Conservation (phyloP, 768 basidiomycete genomes). For the Boletus rubescentipes region DNA sequence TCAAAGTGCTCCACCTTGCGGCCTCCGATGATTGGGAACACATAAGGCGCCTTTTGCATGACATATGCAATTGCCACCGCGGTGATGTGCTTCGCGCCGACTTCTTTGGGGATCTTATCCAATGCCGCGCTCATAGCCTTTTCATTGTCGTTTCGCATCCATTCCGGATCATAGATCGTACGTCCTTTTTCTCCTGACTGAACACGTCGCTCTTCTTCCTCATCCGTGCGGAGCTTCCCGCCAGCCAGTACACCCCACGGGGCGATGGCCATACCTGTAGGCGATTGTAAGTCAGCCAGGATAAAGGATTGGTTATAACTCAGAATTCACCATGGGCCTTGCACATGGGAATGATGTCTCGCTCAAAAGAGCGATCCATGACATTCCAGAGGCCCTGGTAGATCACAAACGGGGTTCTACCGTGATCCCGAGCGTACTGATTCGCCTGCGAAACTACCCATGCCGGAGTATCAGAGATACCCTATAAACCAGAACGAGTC, state of each 20-base stretch:
- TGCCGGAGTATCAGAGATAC: conserved; percentile 46
- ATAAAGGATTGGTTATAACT: neutral
- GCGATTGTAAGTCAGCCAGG: neutral
- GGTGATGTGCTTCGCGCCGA: conserved; percentile 36
- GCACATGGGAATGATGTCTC: conserved; percentile 48
- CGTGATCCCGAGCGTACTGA: conserved; percentile 49
- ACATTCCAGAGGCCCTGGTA: conserved; percentile 52
- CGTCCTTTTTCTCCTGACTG: conserved; percentile 42
- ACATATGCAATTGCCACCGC: conserved; percentile 45
- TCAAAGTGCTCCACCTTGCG: conserved; percentile 44
- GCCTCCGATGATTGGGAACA: conserved; percentile 44
- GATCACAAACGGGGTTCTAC: conserved; percentile 49
- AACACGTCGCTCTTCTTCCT: conserved; percentile 28
- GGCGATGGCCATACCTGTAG: conserved; percentile 31
- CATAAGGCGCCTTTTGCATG: conserved; percentile 45
- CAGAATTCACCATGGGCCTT: conserved; percentile 31
- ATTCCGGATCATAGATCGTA: conserved; percentile 16
- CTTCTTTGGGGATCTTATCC: conserved; percentile 39
- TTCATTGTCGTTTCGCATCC: conserved; percentile 38
- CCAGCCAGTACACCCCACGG: conserved; percentile 37
- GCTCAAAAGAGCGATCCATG: conserved; percentile 47
- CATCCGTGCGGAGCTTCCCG: conserved; percentile 32
- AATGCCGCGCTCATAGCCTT: conserved; percentile 35
- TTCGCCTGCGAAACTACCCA: conserved; percentile 51
- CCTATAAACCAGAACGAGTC: conserved; percentile 19